A percentile compares a stretch with the other conserved stretches of the same genome.
These are phyloP conservation scores for Orbilia oligospora DNA, from an alignment of 2,329 filamentous ascomycete genomes.

Conservation along the genomic window DNA sequence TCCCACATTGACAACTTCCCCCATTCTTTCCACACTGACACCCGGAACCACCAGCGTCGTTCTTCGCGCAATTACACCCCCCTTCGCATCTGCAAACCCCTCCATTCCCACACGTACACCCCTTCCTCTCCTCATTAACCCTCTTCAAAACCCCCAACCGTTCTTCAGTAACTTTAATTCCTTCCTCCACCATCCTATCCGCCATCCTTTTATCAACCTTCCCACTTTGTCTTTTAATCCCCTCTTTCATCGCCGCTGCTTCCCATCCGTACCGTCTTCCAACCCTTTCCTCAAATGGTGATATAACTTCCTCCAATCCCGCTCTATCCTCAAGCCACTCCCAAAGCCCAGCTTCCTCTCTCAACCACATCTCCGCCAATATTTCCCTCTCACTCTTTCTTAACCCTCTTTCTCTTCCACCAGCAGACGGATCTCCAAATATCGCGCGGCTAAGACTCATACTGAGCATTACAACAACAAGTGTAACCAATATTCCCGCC, in stretches of 20 bases:
- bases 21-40: conserved; percentile 26
- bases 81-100: conserved; percentile 14
- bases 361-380: conserved; percentile 93
- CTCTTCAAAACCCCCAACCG: conserved; percentile 82
- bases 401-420: conserved; percentile 64
- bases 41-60: not conserved
- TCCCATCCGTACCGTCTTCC: conserved; percentile 64
- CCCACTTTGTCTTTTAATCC: conserved; percentile 73
- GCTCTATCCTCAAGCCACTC: conserved; percentile 84
- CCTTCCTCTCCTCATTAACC: conserved; percentile 75
- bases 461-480: conserved; percentile 82
- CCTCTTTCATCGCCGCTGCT: conserved; percentile 69
- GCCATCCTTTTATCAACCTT: conserved; percentile 74
- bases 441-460: conserved; percentile 74
- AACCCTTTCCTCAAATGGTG: conserved; percentile 73
- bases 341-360: conserved; percentile 91
- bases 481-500: conserved; percentile 87
- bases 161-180: conserved; percentile 88
- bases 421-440: conserved; percentile 63
- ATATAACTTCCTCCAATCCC: conserved; percentile 73
- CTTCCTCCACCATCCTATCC: conserved; percentile 81
- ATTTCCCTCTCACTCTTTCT: conserved; percentile 74
- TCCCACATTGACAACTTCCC: conserved; percentile 7
- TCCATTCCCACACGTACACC: conserved; percentile 3
- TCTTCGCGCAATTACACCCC: conserved; percentile 3